Base-by-base conservation (phyloP, 176 grass and related monocot genomes). In the Cenchrus americanus region DNA sequence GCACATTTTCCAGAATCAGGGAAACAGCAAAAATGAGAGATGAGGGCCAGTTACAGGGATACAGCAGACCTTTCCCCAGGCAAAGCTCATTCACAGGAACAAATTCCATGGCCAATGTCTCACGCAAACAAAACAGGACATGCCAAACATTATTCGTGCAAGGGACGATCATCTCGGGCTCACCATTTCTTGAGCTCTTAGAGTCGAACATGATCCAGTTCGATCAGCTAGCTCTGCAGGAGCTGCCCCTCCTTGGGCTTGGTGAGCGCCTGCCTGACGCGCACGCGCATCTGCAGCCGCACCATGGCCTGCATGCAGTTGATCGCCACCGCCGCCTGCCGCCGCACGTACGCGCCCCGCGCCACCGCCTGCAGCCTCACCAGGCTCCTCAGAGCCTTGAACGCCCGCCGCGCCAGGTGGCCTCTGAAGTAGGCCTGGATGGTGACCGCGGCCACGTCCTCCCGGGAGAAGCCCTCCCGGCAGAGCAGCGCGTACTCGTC, bases 351-450 rank as follows among this genome's bases (percentile, higher is more conserved):
- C 62, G 81, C 83, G 19, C 93, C 96, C 4, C 93, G 89, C 70
- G 91, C 93, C 93, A 98, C 91, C 42, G 96, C 96, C 87, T 98
- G 96, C 42, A 98, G 73, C 89, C 91, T 88, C 88, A 98, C 93
- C 86, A 98, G 40, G 80, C 93, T 98, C 93, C 41, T 92, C 74
- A 96, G 60, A 41, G 96, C 96, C 87, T 66, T 88, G 68, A 77
- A 98, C 30, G 96, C 96, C 19, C 96, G 90, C 78, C 96, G 21
- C 78, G 94, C 91, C 87, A 97, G 79, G 92, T 97, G 91, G 27
- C 70, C 87, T 65, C 91, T 32, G 85, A 94, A 97, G 82, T 90
- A 94, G 23, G 94, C 87, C 54, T 97, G 91, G 87, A 97, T 94
- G 37, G 91, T 94, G 61, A 97, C 87, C 14, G 89, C 94, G 26